A percentile compares a stretch with the other conserved stretches of the same genome.
These are phyloP conservation scores for Saccharomyces hybrid DNA, from an alignment of 1,139 yeast species.

Conservation along the genomic window DNA sequence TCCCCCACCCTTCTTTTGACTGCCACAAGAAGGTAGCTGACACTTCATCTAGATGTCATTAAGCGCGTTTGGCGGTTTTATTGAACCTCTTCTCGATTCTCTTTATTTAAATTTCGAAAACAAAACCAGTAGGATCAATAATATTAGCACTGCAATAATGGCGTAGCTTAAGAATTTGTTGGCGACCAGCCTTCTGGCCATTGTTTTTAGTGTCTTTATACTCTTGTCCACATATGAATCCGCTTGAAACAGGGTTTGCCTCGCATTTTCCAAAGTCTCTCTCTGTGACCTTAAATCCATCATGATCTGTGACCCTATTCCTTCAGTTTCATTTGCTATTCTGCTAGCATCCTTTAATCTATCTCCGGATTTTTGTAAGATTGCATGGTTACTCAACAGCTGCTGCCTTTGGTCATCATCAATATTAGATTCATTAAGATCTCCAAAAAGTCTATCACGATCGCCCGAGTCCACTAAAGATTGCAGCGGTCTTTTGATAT, in stretches of 20 bases:
- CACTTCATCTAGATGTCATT: not conserved
- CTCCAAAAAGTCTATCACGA: conserved; percentile 23
- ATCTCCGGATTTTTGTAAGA: conserved; percentile 77
- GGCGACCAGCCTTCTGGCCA: conserved; percentile 94
- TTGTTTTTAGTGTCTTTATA: conserved; percentile 74
- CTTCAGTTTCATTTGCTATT: conserved; percentile 86
- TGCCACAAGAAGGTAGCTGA: too few relatives aligned
- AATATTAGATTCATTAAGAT: conserved; percentile 24
- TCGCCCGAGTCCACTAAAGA: conserved; percentile 26
- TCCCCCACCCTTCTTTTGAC: too few relatives aligned
- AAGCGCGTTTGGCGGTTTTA: not conserved
- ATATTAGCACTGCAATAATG: conserved; percentile 81
- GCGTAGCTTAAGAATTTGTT: conserved; percentile 90
- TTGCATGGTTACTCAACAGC: conserved; percentile 67
- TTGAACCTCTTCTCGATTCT: not conserved
- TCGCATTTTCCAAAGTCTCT: conserved; percentile 79
- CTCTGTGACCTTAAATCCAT: conserved; percentile 87
- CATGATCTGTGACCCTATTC: conserved; percentile 83
- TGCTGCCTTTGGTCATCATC: conserved; percentile 74
- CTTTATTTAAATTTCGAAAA: conserved; percentile 59
- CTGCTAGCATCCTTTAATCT: conserved; percentile 83
- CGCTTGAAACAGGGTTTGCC: conserved; percentile 81
- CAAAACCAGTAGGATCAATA: conserved; percentile 76
- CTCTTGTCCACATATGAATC: conserved; percentile 90
- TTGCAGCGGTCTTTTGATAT: conserved; percentile 23